Base-by-base conservation (phyloP, 2,329 filamentous ascomycete species). In the Colletotrichum endophyticum region DNA sequence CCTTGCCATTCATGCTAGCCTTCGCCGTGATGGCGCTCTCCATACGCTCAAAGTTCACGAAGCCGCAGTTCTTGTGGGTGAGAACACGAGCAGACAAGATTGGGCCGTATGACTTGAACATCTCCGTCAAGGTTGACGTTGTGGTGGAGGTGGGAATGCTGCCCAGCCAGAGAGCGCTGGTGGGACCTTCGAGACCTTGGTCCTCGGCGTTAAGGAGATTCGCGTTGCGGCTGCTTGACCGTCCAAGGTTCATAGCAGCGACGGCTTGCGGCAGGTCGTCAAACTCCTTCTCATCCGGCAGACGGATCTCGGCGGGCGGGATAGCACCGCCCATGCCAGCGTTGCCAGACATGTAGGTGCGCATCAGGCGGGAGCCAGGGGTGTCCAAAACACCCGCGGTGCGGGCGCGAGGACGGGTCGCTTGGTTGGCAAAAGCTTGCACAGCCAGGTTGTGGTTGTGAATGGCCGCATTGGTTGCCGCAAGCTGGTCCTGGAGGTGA, bases 11-110 rank as follows among this genome's bases (percentile, higher is more conserved):
- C 86, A 98, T 93, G 82, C 93, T 91, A 16, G 93, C 93, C 84
- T 96, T 98, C 19, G 97, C 97, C 76, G 95, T 93, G 53, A 98
- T 93, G 72, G 97, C 97, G 83, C 95, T 98, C 79, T 99, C 96
- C 34, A 97, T 87, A 75, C 92, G 94, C 85, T 99, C 96, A 82
- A 98, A 99, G 85, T 99, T 99, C 83, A 99, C 96, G 81, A 99
- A 99, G 5, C 96, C 97, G 83, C 97, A 99, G 86, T 98, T 99
- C 90, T 99, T 99, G 88, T 99, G 96, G 1, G 97, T 99, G 77
- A 99, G 89, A 6, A 99, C 97, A 78, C 97, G 92, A 32, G 95
- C 96, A 5, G 96, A 98, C 79, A 97, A 91, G 78, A 99, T 98
- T 5, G 94, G 91, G 12, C 97, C 97, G 80, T 97, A 98, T n/a